phyloP scores from a whole-genome alignment of 805 yeast species.

The Ogataea saltuana region DNA sequence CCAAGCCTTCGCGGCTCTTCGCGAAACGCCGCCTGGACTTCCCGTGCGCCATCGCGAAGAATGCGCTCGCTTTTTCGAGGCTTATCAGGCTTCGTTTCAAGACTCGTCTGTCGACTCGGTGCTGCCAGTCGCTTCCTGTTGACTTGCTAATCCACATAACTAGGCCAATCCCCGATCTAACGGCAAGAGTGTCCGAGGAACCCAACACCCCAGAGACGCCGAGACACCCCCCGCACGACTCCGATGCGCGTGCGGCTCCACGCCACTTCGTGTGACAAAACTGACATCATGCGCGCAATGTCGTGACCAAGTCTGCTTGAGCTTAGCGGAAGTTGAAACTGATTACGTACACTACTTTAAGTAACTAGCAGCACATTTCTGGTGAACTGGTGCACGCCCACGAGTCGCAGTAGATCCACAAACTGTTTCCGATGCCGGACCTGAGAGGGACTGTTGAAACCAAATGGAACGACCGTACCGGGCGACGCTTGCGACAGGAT shows the following conservation, averaged over 20 bases:
- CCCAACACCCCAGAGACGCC: too few species aligned
- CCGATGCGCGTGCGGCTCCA: slow-evolving; percentile 10
- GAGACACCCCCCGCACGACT: too few species aligned
- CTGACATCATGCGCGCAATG: slow-evolving; percentile 7
- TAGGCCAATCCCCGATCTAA: too few species aligned
- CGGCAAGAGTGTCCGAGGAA: too few species aligned
- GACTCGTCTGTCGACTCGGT: too few species aligned
- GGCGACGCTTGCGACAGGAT: slow-evolving; percentile 4
- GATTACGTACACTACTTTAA: slow-evolving; percentile 3
- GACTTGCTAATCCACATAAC: too few species aligned
- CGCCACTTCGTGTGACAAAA: slow-evolving; percentile 6
- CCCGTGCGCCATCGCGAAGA: too few species aligned
- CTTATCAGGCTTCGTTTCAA: too few species aligned
- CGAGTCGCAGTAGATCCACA: slow-evolving; percentile 44
- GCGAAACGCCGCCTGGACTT: background rate
- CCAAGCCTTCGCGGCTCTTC: background rate
- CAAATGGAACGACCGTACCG: slow-evolving; percentile 2
- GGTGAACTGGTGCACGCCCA: slow-evolving; percentile 42
- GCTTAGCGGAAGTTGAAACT: background rate
- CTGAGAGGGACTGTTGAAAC: slow-evolving; percentile 12
- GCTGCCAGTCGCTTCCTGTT: too few species aligned
- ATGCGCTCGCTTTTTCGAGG: too few species aligned
- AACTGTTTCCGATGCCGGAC: slow-evolving; percentile 30
- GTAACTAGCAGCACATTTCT: slow-evolving; percentile 27
- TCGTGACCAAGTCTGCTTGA: slow-evolving; percentile 4